Evolutionary conservation across 768 basidiomycete genomes (phyloP).

Genomic region (Leucocoprinus leucothites): DNA sequence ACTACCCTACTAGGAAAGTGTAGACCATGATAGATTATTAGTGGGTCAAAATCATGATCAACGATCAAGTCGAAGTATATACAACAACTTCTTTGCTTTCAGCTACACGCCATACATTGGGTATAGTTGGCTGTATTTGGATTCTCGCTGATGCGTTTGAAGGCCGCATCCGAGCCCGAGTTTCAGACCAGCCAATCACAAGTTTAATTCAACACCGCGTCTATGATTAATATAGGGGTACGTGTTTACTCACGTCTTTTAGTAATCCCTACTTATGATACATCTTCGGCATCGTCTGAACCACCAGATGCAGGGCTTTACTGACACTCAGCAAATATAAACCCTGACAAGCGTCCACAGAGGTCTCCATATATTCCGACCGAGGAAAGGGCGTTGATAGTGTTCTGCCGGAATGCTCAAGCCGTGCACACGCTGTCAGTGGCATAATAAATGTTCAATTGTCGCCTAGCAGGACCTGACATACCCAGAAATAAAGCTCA

Average conservation of each 20-base stretch:
- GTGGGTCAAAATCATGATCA: neutral
- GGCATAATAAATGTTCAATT: neutral
- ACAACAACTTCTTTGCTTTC: neutral
- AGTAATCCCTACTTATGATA: neutral
- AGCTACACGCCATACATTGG: neutral
- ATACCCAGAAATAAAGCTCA: neutral
- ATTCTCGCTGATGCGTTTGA: neutral
- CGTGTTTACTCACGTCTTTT: neutral
- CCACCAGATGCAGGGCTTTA: neutral
- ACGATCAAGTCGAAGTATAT: neutral
- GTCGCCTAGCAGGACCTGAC: neutral
- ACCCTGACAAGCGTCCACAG: neutral
- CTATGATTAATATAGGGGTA: neutral
- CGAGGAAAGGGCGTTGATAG: slow-evolving; percentile 2
- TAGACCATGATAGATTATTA: neutral
- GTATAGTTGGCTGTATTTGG: neutral
- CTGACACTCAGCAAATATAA: neutral
- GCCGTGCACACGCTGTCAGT: neutral
- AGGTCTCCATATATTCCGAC: neutral
- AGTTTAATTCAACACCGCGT: neutral
- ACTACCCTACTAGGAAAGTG: neutral
- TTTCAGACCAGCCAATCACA: neutral
- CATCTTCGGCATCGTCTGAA: neutral
- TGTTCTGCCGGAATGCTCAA: neutral
- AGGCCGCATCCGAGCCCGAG: neutral